Evolutionary conservation across 352 stramenopile species (phyloP).

Genomic region (Phytophthora macrochlamydospora): DNA sequence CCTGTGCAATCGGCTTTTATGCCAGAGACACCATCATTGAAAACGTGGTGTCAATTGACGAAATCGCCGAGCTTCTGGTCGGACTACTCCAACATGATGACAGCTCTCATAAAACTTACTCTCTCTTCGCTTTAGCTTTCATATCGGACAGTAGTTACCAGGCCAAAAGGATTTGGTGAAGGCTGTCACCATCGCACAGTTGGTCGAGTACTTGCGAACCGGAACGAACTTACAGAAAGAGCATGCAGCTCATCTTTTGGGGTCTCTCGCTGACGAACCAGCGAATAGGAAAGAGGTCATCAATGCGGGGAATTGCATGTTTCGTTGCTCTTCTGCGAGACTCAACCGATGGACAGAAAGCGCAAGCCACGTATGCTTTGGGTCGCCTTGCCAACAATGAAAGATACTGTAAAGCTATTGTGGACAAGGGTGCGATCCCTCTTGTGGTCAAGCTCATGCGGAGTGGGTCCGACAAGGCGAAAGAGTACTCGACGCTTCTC

Average conservation of each 20-base stretch:
- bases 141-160: neutral
- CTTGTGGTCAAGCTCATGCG: neutral
- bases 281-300: constrained; percentile 1
- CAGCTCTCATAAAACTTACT: constrained; percentile 10
- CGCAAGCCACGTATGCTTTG: constrained; percentile 6
- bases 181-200: neutral
- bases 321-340: constrained; percentile 7
- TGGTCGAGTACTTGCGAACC: neutral
- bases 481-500: neutral
- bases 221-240: constrained; percentile 2
- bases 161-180: neutral
- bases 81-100: constrained; percentile 3
- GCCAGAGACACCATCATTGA: neutral
- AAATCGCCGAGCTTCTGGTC: constrained; percentile 1
- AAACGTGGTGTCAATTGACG: constrained; percentile 12
- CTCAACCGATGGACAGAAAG: constrained; percentile 2
- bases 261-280: neutral
- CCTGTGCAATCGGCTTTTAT: neutral
- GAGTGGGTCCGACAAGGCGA: neutral
- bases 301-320: neutral
- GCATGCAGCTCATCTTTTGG: neutral
- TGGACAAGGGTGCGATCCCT: constrained; percentile 3
- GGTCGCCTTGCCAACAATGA: neutral
- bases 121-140: neutral
- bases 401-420: neutral